Evolutionary conservation across 2,329 filamentous ascomycete genomes (phyloP).

Genomic region (Ramularia endophylla): DNA sequence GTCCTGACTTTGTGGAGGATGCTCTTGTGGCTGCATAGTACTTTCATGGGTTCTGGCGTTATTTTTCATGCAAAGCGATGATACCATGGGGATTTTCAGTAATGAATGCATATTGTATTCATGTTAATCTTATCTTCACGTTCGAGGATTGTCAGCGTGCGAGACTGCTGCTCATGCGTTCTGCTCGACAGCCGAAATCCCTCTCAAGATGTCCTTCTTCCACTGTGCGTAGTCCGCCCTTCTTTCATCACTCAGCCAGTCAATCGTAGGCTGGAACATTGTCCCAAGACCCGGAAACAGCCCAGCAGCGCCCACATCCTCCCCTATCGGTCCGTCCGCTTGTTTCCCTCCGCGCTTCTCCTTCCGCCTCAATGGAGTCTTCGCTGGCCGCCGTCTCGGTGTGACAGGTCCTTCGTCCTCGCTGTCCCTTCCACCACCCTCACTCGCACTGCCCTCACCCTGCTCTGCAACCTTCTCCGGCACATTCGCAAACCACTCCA

Average conservation of each 20-base stretch:
- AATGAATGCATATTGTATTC: too few relatives aligned
- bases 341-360: conserved; percentile 27
- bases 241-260: conserved; percentile 62
- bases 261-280: conserved; percentile 71
- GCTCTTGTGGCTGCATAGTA: too few relatives aligned
- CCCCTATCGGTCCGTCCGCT: conserved; percentile 14
- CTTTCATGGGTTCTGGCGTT: too few relatives aligned
- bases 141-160: not conserved
- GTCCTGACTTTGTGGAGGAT: too few relatives aligned
- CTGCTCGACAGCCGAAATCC: conserved; percentile 38
- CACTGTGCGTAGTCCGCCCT: conserved; percentile 57
- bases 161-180: not conserved
- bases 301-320: conserved; percentile 24
- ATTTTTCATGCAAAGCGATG: too few relatives aligned
- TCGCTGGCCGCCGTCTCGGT: conserved; percentile 16
- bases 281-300: conserved; percentile 48
- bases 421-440: not conserved
- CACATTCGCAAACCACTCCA: conserved; percentile 22
- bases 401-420: conserved; percentile 8
- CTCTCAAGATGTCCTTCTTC: conserved; percentile 55
- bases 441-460: conserved; percentile 8
- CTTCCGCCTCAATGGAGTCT: conserved; percentile 31
- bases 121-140: too few relatives aligned
- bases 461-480: conserved; percentile 27
- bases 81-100: too few relatives aligned